Evolutionary conservation across 1,139 yeast species (phyloP), one percentile per base, ranked within the genome.

Genomic region (Meyerozyma carpophila): DNA sequence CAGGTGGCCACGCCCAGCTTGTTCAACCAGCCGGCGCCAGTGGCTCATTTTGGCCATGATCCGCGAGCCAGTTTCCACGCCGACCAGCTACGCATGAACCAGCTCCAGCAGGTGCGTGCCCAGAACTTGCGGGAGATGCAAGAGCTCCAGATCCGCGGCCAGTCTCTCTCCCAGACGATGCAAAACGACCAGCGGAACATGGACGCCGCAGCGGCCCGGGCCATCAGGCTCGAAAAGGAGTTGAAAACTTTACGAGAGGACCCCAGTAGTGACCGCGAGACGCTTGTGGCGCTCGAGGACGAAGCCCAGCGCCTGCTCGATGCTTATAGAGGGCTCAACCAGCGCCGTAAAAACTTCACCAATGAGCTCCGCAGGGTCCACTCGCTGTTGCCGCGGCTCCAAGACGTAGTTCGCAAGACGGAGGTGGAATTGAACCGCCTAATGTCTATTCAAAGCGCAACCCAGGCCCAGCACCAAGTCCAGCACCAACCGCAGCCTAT

Each of bases 11-110:
- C 24, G 32, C 28, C 37, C n/a, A 37, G 42, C 2, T 27, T 11
- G 20, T 62, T 47, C 47, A 66, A 68, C 44, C 50, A 51, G 32
- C 73, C 75, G 0, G 70, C 62, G 0, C 70, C 72, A 1, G 68
- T 65, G 0, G 59, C 61, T 10, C 71, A 67, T 37, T 54, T 52
- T 10, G 47, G 57, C 2, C 54, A 47, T 29, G 48, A 32, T 28
- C 40, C 26, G 25, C 36, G 42, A 26, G 25, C 42, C 31, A 20
- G 27, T 8, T 9, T 13, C 16, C 37, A 34, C 1, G 42, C 44
- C 9, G 31, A 36, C 3, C 27, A 34, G 6, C 29, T 45, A 8
- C 40, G 21, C 4, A 41, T 44, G 8, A 39, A 36, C 20, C 47
- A 50, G 42, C 44, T 40, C 3, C 42, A 32, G 11, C 16, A 34